A percentile compares a stretch with the other conserved stretches of the same genome.
Conservation (phyloP, 1,284 basidiomycete genomes). For the Peniophora sp. region DNA sequence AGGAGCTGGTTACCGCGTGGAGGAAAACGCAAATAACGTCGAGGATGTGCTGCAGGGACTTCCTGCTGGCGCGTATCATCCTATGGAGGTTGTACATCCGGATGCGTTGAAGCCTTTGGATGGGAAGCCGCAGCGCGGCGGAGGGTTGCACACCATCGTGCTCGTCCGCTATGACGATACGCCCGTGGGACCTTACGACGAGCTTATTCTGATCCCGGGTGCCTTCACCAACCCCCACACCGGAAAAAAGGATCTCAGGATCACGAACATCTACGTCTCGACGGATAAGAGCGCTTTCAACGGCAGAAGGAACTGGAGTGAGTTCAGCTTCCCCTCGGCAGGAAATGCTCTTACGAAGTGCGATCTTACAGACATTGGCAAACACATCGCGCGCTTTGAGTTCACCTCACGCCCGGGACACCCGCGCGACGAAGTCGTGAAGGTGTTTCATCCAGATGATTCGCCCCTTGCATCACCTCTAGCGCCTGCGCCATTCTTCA, state of each 20-base stretch:
- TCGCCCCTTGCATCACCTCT: constrained; percentile 1
- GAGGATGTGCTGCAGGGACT: not conserved
- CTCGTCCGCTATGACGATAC: not conserved
- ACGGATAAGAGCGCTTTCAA: constrained; percentile 6
- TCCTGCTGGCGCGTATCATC: not conserved
- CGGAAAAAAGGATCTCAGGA: constrained; percentile 2
- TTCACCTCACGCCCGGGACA: not conserved
- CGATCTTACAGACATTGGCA: constrained; percentile 6
- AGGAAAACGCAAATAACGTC: not conserved
- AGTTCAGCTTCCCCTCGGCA: not conserved
- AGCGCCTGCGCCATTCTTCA: constrained; percentile 8
- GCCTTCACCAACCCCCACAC: constrained; percentile 4
- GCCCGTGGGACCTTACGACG: constrained; percentile 7
- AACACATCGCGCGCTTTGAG: constrained; percentile 9
- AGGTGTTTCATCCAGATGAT: constrained; percentile 2
- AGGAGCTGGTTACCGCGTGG: not conserved
- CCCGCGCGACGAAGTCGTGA: not conserved
- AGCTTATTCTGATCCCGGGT: constrained; percentile 4
- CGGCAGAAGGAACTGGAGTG: constrained; percentile 11
- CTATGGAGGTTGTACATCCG: not conserved
- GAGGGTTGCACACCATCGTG: not conserved
- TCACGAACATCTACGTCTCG: constrained; percentile 12
- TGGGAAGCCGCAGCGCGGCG: not conserved
- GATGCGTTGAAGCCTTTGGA: not conserved
- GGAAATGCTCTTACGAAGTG: not conserved